These are phyloP conservation scores for Tympanopsis confertula DNA, from an alignment of 2,329 filamentous ascomycete species.

Conservation along the genomic window DNA sequence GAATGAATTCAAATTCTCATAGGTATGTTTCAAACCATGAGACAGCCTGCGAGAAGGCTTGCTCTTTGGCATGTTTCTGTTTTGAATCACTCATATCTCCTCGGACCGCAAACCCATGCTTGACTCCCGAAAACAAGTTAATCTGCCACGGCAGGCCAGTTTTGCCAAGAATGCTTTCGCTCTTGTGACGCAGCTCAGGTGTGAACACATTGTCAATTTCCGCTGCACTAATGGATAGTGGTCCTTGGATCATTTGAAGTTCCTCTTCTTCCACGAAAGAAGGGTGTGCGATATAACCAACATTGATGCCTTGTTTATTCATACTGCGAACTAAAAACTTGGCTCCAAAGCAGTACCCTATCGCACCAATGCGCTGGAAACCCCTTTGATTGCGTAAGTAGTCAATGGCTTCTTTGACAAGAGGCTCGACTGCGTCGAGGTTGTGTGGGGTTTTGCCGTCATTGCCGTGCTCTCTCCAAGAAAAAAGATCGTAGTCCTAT, in stretches of 20 bases:
- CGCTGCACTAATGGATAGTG: background rate
- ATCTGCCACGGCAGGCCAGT: slow-evolving; percentile 2
- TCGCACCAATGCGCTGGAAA: background rate
- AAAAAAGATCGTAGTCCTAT: slow-evolving; percentile 12
- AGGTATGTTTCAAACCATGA: background rate
- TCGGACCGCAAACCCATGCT: background rate
- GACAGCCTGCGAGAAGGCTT: background rate
- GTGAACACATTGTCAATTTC: background rate
- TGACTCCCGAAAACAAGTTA: background rate
- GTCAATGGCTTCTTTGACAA: background rate
- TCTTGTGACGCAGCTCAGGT: background rate
- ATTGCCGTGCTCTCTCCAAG: background rate
- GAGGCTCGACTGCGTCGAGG: background rate
- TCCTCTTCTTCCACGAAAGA: background rate
- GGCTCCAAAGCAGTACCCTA: background rate
- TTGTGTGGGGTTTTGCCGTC: background rate
- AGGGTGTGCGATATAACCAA: background rate
- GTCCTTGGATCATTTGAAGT: background rate
- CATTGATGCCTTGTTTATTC: slow-evolving; percentile 7
- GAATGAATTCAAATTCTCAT: background rate
- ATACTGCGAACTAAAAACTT: slow-evolving; percentile 15
- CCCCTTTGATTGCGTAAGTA: background rate
- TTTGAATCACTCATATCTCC: background rate
- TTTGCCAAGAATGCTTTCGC: background rate
- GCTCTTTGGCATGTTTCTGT: background rate